phyloP scores from a whole-genome alignment of 768 basidiomycete species.

The Lactarius hengduanensis region DNA sequence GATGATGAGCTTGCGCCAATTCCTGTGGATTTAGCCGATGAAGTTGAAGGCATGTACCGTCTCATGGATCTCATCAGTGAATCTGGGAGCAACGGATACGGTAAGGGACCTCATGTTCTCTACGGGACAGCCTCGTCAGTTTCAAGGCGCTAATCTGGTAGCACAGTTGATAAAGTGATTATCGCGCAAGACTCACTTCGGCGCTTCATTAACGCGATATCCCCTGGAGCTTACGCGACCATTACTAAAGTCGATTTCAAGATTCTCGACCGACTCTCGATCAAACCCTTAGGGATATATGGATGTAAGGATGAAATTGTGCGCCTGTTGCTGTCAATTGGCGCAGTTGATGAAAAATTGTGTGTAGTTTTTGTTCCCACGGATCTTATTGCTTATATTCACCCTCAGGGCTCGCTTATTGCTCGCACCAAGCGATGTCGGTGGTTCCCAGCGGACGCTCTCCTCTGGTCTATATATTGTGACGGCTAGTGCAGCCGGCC shows the following conservation, averaged over 20 bases:
- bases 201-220: constrained; percentile 46
- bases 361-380: constrained; percentile 33
- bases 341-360: constrained; percentile 41
- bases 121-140: neutral
- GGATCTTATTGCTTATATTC: neutral
- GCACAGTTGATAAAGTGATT: constrained; percentile 58
- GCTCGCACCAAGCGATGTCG: constrained; percentile 12
- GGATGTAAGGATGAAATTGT: constrained; percentile 52
- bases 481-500: constrained; percentile 18
- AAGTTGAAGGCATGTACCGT: constrained; percentile 3
- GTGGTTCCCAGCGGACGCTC: constrained; percentile 33
- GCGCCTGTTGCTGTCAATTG: constrained; percentile 41
- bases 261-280: constrained; percentile 42
- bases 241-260: constrained; percentile 57
- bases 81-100: constrained; percentile 48
- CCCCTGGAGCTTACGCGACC: constrained; percentile 50
- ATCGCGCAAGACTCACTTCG: constrained; percentile 51
- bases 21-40: neutral
- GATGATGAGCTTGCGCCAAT: neutral
- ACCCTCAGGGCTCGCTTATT: constrained; percentile 29
- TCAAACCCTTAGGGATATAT: constrained; percentile 56
- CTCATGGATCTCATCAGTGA: constrained; percentile 43
- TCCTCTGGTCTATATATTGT: constrained; percentile 53
- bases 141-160: neutral
- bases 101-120: constrained; percentile 34